Evolutionary conservation across 176 grass and related monocot species (phyloP), one percentile per base, ranked within the genome.

Genomic region (Oryza brachyantha): DNA sequence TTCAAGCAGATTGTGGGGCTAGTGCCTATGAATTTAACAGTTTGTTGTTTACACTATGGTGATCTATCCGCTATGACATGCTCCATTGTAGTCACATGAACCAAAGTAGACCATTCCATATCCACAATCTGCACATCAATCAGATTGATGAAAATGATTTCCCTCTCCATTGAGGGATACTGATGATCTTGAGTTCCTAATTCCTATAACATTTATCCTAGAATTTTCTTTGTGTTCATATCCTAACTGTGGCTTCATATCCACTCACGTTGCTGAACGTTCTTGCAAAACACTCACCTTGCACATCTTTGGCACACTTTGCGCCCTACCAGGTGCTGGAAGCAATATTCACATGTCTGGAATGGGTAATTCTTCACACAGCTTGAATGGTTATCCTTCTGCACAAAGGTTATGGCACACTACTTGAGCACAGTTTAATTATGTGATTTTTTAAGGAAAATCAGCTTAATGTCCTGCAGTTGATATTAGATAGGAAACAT

Each of bases 361-460:
- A 92, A 88, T 94, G 87, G 87, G 83, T 94, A 88, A 75, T 86
- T 88, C 96, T 90, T 84, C 92, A 94, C 89, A 93, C 96, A 98
- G 87, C 90, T 64, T 94, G 87, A 87, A 74, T 94, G 92, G 81
- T 86, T 98, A 91, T 93, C 78, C 92, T 81, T 94, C 94, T 89
- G 84, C 96, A 98, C 96, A 90, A 93, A 98, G 92, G 96, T 98
- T 94, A 92, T 82, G 71, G 92, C 87, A 90, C 92, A 81, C 81
- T 86, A 92, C 88, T 98, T 73, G 79, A 89, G 90, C 89, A 98
- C 84, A 71, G 24, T 79, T 91, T 87, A 70, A 57, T 89, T 88
- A 81, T 76, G 76, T 80, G 75, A 35, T 74, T 84, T 76, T 87
- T 36, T 36, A 5, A 59, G 78, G 63, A 74, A 6, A 28, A 29